Percentiles rank a stretch among this genome's conserved stretches.
phyloP scores from a whole-genome alignment of 345 rosid genomes.

The Citrus glauca region DNA sequence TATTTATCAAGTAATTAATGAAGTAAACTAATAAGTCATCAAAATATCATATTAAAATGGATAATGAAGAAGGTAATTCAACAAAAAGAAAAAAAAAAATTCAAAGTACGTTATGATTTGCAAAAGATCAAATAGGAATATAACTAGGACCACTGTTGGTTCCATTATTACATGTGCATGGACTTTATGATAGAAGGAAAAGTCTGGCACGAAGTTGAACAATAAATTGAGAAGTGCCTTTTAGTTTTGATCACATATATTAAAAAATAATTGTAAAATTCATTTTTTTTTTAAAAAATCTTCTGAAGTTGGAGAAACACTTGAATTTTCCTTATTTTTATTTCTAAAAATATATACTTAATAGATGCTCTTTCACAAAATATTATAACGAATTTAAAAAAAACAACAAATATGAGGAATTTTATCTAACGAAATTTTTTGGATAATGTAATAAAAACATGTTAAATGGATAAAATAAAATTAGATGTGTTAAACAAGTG shows the following conservation, averaged over 20 bases:
- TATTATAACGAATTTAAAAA: too few species aligned
- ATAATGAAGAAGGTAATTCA: not conserved
- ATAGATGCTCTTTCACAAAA: too few species aligned
- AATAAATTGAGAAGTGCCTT: not conserved
- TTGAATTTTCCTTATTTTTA: not conserved
- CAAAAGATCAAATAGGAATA: not conserved
- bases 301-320: not conserved
- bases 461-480: too few species aligned
- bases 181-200: too few species aligned
- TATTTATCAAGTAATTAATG: not conserved
- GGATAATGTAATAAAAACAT: too few species aligned
- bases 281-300: too few species aligned
- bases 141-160: not conserved
- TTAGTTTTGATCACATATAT: not conserved
- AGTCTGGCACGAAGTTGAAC: not conserved
- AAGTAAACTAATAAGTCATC: not conserved
- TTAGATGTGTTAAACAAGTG: too few species aligned
- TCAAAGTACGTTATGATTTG: not conserved
- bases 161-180: not conserved
- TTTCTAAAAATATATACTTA: too few species aligned
- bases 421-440: too few species aligned
- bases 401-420: too few species aligned
- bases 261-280: too few species aligned
- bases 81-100: not conserved
- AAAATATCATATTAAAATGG: not conserved